These are phyloP conservation scores for Paulownia fortunei DNA, from an alignment of 257 asterid species.

Conservation along the genomic window DNA sequence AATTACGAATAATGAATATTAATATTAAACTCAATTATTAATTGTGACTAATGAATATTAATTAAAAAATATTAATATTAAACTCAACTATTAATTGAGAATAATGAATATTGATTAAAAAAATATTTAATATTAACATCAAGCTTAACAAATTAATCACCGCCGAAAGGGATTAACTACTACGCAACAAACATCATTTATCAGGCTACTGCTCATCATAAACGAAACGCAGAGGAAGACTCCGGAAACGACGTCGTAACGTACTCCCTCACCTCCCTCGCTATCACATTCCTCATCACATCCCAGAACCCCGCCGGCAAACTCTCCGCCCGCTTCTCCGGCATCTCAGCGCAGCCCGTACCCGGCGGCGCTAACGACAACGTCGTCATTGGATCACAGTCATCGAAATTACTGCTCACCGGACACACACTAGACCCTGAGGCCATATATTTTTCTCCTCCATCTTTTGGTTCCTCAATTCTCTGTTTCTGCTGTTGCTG, in stretches of 20 bases:
- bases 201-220: slow-evolving; percentile 24
- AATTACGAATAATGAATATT: too few species aligned
- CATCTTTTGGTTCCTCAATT: not conserved
- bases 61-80: too few species aligned
- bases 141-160: slow-evolving; percentile 29
- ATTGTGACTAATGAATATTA: too few species aligned
- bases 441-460: not conserved
- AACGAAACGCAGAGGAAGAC: slow-evolving; percentile 53
- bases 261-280: slow-evolving; percentile 70
- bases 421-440: slow-evolving; percentile 14
- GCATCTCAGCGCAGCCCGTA: slow-evolving; percentile 25
- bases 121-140: too few species aligned
- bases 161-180: slow-evolving; percentile 24
- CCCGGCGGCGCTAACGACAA: slow-evolving; percentile 83
- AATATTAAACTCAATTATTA: too few species aligned
- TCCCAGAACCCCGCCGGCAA: slow-evolving; percentile 71
- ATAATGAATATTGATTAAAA: not conserved
- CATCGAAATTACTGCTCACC: slow-evolving; percentile 28
- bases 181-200: not conserved
- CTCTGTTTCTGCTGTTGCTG: not conserved
- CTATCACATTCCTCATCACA: slow-evolving; percentile 77
- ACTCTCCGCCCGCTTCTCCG: slow-evolving; percentile 44
- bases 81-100: slow-evolving; percentile 1
- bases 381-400: slow-evolving; percentile 66
- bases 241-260: slow-evolving; percentile 64